A percentile compares a stretch with the other conserved stretches of the same genome.
Conservation (phyloP, 306 rosid genomes). For the Alnus rubra region DNA sequence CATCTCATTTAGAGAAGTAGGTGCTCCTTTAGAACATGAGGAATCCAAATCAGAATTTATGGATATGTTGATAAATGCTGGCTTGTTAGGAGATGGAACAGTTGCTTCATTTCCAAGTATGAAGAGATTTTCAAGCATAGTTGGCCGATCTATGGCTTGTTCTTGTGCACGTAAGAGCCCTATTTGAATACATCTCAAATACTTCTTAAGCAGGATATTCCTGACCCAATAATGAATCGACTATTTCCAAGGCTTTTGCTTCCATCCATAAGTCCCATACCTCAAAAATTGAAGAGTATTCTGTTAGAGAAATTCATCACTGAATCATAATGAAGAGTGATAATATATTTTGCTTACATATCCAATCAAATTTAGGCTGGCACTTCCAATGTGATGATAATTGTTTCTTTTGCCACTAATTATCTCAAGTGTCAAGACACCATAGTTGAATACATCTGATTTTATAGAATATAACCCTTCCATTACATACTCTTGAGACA, state of each 20-base stretch:
- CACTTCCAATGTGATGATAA: too few relatives aligned
- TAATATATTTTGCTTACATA: too few relatives aligned
- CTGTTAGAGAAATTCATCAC: too few relatives aligned
- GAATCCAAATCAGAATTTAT: slow-evolving; percentile 12
- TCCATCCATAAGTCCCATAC: too few relatives aligned
- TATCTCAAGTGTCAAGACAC: too few relatives aligned
- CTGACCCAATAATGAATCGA: background rate
- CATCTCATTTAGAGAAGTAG: slow-evolving; percentile 33
- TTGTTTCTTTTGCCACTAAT: too few relatives aligned
- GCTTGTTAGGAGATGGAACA: slow-evolving; percentile 37
- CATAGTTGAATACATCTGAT: too few relatives aligned
- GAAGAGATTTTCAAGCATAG: slow-evolving; percentile 50
- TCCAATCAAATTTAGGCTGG: too few relatives aligned
- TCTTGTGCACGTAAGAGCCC: slow-evolving; percentile 36
- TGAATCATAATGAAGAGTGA: too few relatives aligned
- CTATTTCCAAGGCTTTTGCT: background rate
- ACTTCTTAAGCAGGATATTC: background rate
- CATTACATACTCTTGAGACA: too few relatives aligned
- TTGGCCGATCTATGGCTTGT: slow-evolving; percentile 39
- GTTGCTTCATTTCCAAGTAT: slow-evolving; percentile 53
- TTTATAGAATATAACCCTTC: too few relatives aligned
- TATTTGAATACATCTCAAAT: slow-evolving; percentile 3
- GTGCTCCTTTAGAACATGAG: slow-evolving; percentile 27
- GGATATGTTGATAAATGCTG: slow-evolving; percentile 39
- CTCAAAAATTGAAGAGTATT: too few relatives aligned